A percentile compares a stretch with the other conserved stretches of the same genome.
These are phyloP conservation scores for Populus davidiana DNA, from an alignment of 345 rosid species.

Conservation along the genomic window DNA sequence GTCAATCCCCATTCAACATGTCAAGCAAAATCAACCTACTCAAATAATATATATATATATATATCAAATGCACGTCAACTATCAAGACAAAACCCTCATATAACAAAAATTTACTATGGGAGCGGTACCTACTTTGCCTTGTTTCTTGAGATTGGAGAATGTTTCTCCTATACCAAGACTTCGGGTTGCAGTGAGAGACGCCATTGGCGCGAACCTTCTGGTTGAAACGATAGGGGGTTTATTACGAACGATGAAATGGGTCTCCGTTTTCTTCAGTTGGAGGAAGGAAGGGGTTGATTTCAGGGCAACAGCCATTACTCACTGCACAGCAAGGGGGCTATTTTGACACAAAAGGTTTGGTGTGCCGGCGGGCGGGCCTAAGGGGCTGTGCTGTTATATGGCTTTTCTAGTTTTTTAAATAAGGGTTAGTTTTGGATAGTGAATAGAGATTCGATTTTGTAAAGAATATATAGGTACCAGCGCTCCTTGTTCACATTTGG, in stretches of 20 bases:
- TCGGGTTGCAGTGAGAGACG: slow-evolving; percentile 38
- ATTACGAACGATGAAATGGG: slow-evolving; percentile 21
- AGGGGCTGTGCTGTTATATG: not conserved
- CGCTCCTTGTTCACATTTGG: not conserved
- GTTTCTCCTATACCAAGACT: slow-evolving; percentile 55
- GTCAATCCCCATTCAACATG: not conserved
- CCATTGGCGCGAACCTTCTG: slow-evolving; percentile 51
- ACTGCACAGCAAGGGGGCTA: too few relatives aligned
- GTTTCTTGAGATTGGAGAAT: slow-evolving; percentile 53
- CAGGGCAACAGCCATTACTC: slow-evolving; percentile 35
- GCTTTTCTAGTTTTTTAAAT: not conserved
- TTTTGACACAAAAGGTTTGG: not conserved
- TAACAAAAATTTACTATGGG: not conserved
- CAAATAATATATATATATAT: too few relatives aligned
- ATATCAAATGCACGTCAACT: not conserved
- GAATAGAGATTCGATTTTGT: not conserved
- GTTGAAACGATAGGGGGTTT: slow-evolving; percentile 28
- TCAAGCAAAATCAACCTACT: not conserved
- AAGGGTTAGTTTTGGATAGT: not conserved
- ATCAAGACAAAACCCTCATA: not conserved
- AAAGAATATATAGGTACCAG: not conserved
- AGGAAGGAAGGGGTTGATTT: slow-evolving; percentile 24
- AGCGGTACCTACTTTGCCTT: slow-evolving; percentile 55
- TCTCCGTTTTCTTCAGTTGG: slow-evolving; percentile 29
- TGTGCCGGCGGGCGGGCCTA: not conserved